Conservation (phyloP, 2,329 filamentous ascomycete genomes). For the Teratosphaeria nubilosa region DNA sequence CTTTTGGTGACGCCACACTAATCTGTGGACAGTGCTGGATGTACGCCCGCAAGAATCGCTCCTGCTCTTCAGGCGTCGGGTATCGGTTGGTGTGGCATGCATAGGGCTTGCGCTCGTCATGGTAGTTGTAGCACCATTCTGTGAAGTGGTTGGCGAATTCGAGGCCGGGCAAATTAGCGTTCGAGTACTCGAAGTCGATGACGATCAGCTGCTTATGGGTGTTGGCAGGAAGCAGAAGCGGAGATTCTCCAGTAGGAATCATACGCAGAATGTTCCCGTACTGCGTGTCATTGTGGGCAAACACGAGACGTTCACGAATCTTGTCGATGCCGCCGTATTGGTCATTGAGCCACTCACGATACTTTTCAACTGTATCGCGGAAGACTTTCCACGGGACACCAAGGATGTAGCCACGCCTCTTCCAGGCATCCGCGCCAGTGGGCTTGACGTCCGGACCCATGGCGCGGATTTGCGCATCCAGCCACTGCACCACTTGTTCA, state of each 20-base stretch:
- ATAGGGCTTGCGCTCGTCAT: constrained; percentile 52
- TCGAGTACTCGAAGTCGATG: constrained; percentile 97
- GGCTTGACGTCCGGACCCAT: constrained; percentile 33
- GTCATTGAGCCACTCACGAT: constrained; percentile 61
- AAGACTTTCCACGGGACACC: constrained; percentile 77
- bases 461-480: constrained; percentile 49
- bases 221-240: constrained; percentile 78
- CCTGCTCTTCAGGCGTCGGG: constrained; percentile 70
- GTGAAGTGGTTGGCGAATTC: constrained; percentile 98
- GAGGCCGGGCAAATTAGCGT: constrained; percentile 71
- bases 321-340: constrained; percentile 58
- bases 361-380: constrained; percentile 62
- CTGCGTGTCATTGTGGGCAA: constrained; percentile 98
- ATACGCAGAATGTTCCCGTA: constrained; percentile 91
- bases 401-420: constrained; percentile 65
- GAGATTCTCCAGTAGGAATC: constrained; percentile 62
- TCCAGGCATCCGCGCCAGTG: constrained; percentile 48
- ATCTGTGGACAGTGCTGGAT: constrained; percentile 68
- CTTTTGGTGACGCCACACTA: constrained; percentile 31
- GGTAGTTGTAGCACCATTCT: constrained; percentile 98
- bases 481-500: constrained; percentile 48
- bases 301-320: constrained; percentile 68
- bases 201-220: constrained; percentile 93
- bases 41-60: constrained; percentile 76
- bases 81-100: constrained; percentile 61